phyloP scores from a whole-genome alignment of 31 red algal species.

The Endocladia muricata region DNA sequence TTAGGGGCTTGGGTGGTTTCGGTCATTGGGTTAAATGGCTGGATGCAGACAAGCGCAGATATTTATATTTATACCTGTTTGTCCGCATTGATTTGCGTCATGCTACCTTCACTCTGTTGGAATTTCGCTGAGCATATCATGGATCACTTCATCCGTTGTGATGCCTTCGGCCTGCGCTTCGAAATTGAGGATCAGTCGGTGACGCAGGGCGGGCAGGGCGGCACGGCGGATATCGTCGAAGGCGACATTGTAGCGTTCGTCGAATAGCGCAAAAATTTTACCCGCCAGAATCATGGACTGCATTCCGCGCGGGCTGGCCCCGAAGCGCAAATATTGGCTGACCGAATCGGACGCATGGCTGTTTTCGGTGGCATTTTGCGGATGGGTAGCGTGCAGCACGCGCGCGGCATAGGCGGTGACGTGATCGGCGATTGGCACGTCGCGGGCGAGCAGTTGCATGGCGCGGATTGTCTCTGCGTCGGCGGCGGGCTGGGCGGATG shows the following conservation, averaged over 20 bases:
- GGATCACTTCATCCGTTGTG: background rate
- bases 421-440: background rate
- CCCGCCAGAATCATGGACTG: background rate
- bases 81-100: no score
- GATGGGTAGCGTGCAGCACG: background rate
- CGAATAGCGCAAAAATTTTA: background rate
- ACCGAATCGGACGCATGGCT: background rate
- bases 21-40: no score
- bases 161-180: background rate
- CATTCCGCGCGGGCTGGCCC: constrained; percentile 4
- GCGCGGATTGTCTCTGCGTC: background rate
- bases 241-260: background rate
- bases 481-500: background rate
- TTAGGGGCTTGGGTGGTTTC: no score
- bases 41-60: no score
- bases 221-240: background rate
- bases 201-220: background rate
- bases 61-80: no score
- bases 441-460: background rate
- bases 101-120: no score
- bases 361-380: no score
- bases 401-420: background rate
- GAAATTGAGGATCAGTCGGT: background rate
- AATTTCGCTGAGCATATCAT: background rate
- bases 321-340: background rate